These are phyloP conservation scores for Skeletonema grethae DNA, from an alignment of 108 stramenopile genomes.

Conservation along the genomic window DNA sequence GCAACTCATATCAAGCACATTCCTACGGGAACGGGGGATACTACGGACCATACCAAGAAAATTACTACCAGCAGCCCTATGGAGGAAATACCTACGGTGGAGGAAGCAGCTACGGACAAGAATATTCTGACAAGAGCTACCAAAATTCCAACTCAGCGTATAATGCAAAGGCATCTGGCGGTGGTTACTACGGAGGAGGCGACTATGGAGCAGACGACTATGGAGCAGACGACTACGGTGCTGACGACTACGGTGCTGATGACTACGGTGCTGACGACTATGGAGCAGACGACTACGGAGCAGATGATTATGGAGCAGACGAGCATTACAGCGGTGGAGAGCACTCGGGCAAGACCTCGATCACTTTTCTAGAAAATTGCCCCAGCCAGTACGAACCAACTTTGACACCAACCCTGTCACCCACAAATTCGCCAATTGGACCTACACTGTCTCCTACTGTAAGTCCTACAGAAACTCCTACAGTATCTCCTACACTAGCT, in stretches of 20 bases:
- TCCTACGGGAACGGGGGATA: neutral
- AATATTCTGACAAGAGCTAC: neutral
- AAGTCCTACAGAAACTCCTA: no score
- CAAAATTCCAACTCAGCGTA: neutral
- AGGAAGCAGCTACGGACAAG: neutral
- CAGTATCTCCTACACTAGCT: no score
- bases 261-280: neutral
- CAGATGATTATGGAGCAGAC: neutral
- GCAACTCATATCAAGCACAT: neutral
- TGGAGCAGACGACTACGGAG: neutral
- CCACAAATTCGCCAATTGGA: no score
- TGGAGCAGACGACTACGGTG: no score
- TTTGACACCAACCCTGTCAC: neutral
- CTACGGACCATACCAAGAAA: neutral
- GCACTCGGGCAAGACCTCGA: neutral
- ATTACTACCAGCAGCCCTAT: neutral
- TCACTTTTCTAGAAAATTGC: neutral
- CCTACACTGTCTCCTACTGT: no score
- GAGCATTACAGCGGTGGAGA: no score
- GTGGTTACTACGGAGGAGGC: neutral
- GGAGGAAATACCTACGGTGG: neutral
- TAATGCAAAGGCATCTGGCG: neutral
- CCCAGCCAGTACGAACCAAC: neutral
- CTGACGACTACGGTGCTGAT: neutral
- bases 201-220: neutral